phyloP scores from a whole-genome alignment of 2,329 filamentous ascomycete species.

The Microdochium paspali region DNA sequence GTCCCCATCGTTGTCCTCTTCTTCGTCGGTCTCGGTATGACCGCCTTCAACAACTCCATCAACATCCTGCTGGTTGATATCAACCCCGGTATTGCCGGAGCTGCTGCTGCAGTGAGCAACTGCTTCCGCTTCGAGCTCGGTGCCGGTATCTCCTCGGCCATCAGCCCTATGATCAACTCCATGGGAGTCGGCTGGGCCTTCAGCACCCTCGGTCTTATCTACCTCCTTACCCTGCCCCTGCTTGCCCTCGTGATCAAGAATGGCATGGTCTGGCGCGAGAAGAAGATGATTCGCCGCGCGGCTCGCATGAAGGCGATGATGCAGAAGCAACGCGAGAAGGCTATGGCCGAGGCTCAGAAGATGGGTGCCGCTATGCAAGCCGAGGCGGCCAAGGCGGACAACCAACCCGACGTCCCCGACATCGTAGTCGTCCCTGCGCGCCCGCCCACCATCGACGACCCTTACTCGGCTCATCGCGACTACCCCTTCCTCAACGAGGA shows the following conservation, averaged over 20 bases:
- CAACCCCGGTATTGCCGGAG: conserved; percentile 27
- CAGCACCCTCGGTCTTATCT: conserved; percentile 23
- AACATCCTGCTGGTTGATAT: conserved; percentile 35
- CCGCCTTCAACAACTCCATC: conserved; percentile 32
- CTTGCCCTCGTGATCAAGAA: conserved; percentile 19
- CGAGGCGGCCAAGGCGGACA: too few relatives aligned
- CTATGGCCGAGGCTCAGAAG: too few relatives aligned
- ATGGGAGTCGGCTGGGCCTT: conserved; percentile 33
- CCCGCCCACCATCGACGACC: too few relatives aligned
- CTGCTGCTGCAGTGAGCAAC: conserved; percentile 35
- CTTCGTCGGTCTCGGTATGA: conserved; percentile 21
- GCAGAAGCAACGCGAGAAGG: too few relatives aligned
- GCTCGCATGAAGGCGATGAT: neutral
- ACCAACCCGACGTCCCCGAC: too few relatives aligned
- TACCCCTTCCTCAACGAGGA: too few relatives aligned
- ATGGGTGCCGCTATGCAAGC: too few relatives aligned
- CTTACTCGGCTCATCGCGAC: too few relatives aligned
- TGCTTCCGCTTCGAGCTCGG: conserved; percentile 32
- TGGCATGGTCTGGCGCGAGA: conserved; percentile 15
- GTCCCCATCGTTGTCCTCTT: conserved; percentile 25
- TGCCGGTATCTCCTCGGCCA: conserved; percentile 29
- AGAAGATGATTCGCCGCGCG: conserved; percentile 3
- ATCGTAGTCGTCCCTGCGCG: too few relatives aligned
- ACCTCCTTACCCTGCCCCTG: conserved; percentile 17
- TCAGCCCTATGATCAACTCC: conserved; percentile 29